Base-by-base conservation (phyloP, 2,329 filamentous ascomycete species). In the Talaromyces albobiverticillius region DNA sequence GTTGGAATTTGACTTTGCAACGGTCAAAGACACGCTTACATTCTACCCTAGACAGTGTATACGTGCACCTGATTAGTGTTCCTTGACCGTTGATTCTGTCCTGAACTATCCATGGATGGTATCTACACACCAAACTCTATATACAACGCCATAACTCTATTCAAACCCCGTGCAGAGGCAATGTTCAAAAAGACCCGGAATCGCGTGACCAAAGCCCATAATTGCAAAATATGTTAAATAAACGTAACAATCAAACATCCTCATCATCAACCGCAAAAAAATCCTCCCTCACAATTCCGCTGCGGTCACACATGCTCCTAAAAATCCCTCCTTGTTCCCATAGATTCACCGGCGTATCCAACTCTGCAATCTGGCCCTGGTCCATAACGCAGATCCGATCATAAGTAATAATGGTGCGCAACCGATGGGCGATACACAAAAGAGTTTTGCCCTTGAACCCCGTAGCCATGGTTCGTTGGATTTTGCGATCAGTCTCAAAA, bases 301-400 rank as follows among this genome's bases (percentile, higher is more conserved):
- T 92, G 47, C 89, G 79, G 42, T 95, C 90, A 67, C 92, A 96
- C 92, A 96, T 96, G 32, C 87, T 79, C 60, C 87, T 81, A 71
- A 97, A 97, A 52, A 96, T 91, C 0, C 89, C 88, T 26, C 45
- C 42, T 9, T 82, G 84, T 56, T 86, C 81, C 80, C 88, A 97
- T 57, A 99, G 75, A 41, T 76, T 79, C 40, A 87, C 66, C 2
- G 94, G 94, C 13, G 82, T 81, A 65, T 89, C 94, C 59, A 97
- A 78, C 79, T 97, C 92, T 0, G 89, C 90, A 65, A 99, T 96
- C 14, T 76, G 74, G 0, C 94, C 94, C 42, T 86, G 81, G 64
- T 97, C 93, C 92, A 99, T 95, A 62, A 99, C 94, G 64, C 91
- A 93, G 67, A 99, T 96, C 45, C 93, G 85, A 71, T 99, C 93